phyloP scores from a whole-genome alignment of 148 eudicot genomes.

The Heliamphora exappendiculata region DNA sequence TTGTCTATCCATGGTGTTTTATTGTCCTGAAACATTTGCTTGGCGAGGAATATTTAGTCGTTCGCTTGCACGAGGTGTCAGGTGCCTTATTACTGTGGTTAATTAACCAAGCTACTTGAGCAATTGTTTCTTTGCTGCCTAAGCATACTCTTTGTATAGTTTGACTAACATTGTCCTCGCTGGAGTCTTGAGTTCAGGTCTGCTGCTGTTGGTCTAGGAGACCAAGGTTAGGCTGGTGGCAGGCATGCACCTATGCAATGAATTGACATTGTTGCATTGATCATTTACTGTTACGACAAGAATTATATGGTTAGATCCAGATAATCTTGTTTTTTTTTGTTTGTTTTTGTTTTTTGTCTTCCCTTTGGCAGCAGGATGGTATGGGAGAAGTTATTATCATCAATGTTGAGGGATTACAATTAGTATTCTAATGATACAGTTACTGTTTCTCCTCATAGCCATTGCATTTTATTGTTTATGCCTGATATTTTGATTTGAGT shows the following conservation, averaged over 20 bases:
- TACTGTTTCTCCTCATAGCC: background rate
- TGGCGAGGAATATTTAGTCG: background rate
- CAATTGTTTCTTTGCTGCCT: background rate
- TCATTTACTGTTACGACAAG: background rate
- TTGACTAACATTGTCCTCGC: background rate
- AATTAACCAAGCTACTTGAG: background rate
- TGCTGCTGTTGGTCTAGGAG: no score
- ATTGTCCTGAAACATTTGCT: background rate
- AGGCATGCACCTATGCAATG: no score
- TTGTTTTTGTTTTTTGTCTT: background rate
- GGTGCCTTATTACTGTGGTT: background rate
- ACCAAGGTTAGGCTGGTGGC: no score
- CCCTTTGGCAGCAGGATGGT: background rate
- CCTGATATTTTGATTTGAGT: background rate
- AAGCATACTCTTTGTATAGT: background rate
- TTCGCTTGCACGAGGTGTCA: background rate
- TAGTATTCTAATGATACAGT: background rate
- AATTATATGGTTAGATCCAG: background rate
- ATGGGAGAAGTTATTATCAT: background rate
- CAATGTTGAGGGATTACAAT: background rate
- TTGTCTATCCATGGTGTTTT: background rate
- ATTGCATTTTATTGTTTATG: background rate
- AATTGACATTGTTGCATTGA: no score
- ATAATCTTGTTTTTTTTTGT: background rate
- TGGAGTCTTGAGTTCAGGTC: no score